These are phyloP conservation scores for Kokia cookei DNA, from an alignment of 441 rosid genomes.

Conservation along the genomic window DNA sequence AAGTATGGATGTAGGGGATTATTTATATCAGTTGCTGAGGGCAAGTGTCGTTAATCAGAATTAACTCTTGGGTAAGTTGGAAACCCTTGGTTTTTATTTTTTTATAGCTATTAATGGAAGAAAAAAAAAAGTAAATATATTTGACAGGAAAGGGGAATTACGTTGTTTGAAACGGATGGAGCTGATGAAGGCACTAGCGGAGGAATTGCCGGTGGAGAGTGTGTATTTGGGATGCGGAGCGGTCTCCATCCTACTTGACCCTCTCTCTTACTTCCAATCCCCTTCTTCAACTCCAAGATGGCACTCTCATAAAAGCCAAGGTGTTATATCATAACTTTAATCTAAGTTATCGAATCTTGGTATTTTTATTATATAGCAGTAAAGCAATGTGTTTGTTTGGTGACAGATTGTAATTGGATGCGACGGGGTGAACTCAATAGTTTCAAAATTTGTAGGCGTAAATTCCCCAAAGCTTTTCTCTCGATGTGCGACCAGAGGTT, in stretches of 20 bases:
- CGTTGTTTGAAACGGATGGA: constrained; percentile 38
- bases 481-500: constrained; percentile 21
- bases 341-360: background rate
- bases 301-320: constrained; percentile 37
- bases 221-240: constrained; percentile 30
- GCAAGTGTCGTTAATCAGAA: background rate
- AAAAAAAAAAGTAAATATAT: background rate
- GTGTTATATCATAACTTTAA: constrained; percentile 2
- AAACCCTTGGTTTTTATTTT: background rate
- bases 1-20: background rate
- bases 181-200: constrained; percentile 33
- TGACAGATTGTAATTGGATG: constrained; percentile 48
- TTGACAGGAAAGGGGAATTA: constrained; percentile 29
- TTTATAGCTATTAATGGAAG: background rate
- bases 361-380: background rate
- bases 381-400: background rate
- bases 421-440: constrained; percentile 46
- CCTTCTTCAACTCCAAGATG: constrained; percentile 25
- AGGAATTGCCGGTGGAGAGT: constrained; percentile 30
- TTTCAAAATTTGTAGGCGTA: constrained; percentile 33
- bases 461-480: constrained; percentile 19
- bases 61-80: background rate
- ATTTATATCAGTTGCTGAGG: background rate
- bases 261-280: constrained; percentile 29
- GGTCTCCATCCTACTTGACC: constrained; percentile 24